phyloP scores from a whole-genome alignment of 202 grass and related monocot species.

The Panicum virgatum region DNA sequence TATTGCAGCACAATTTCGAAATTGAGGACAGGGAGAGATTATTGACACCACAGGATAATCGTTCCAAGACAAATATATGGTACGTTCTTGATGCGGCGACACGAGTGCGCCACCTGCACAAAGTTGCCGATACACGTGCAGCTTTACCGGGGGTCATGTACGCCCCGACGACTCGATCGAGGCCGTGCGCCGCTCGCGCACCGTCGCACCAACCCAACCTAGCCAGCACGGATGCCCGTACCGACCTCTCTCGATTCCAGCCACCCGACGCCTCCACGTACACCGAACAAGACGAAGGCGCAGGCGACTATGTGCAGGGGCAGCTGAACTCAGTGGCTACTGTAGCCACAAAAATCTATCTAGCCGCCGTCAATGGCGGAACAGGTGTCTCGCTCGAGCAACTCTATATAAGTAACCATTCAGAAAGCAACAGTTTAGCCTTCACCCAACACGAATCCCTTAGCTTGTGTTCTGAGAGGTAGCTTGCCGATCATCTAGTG shows the following conservation, averaged over 20 bases:
- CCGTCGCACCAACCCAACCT: background rate
- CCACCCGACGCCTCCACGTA: background rate
- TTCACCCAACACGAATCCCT: background rate
- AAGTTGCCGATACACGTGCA: background rate
- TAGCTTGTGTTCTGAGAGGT: too few relatives aligned
- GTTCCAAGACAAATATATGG: too few relatives aligned
- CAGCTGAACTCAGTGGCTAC: background rate
- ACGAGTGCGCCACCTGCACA: background rate
- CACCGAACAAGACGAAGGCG: background rate
- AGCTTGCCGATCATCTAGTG: background rate
- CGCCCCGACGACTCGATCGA: background rate
- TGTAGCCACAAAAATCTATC: background rate
- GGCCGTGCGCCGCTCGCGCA: background rate
- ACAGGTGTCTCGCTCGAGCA: background rate
- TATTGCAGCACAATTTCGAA: too few relatives aligned
- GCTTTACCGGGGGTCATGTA: background rate
- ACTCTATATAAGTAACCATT: background rate
- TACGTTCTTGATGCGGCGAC: background rate
- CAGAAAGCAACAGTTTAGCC: background rate
- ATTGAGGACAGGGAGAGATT: too few relatives aligned
- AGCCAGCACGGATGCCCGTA: background rate
- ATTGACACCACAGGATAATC: too few relatives aligned
- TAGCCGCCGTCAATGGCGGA: background rate
- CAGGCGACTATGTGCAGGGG: too few relatives aligned
- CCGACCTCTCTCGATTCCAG: background rate